Conservation (phyloP, 257 asterid species). For the Capsicum chinense region DNA sequence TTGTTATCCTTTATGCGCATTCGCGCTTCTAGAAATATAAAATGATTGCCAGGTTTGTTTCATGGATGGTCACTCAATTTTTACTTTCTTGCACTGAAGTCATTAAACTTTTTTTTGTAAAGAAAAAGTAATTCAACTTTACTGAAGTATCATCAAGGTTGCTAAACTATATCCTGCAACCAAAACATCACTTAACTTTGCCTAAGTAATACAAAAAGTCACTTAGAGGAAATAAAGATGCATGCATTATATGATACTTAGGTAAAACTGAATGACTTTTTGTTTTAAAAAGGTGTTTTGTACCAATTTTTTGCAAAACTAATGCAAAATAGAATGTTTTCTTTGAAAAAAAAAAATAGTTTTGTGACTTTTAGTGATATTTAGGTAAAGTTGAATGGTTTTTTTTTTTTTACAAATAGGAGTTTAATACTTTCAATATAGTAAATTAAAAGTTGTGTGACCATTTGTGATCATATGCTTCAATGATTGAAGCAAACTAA, state of each 20-base stretch:
- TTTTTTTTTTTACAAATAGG: too few species aligned
- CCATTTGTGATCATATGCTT: not conserved
- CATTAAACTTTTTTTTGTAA: not conserved
- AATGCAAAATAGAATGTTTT: too few species aligned
- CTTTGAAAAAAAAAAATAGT: too few species aligned
- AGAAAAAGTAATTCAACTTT: not conserved
- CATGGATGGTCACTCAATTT: not conserved
- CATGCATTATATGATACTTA: not conserved
- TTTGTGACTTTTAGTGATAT: not conserved
- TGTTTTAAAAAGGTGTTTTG: too few species aligned
- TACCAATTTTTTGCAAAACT: too few species aligned
- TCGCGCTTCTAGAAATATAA: slow-evolving; percentile 1
- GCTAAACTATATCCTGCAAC: not conserved
- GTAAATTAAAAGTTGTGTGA: not conserved
- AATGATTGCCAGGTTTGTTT: not conserved
- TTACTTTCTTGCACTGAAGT: not conserved
- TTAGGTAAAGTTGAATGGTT: not conserved
- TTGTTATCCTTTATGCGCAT: slow-evolving; percentile 44
- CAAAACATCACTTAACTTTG: not conserved
- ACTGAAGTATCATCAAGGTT: not conserved
- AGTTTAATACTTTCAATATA: not conserved
- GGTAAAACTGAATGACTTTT: not conserved
- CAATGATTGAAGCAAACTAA: not conserved
- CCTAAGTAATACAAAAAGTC: not conserved
- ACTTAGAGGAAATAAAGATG: not conserved